Evolutionary conservation across 202 grass and related monocot genomes (phyloP), one percentile per base, ranked within the genome.

Genomic region (Dendrocalamus latiflorus): DNA sequence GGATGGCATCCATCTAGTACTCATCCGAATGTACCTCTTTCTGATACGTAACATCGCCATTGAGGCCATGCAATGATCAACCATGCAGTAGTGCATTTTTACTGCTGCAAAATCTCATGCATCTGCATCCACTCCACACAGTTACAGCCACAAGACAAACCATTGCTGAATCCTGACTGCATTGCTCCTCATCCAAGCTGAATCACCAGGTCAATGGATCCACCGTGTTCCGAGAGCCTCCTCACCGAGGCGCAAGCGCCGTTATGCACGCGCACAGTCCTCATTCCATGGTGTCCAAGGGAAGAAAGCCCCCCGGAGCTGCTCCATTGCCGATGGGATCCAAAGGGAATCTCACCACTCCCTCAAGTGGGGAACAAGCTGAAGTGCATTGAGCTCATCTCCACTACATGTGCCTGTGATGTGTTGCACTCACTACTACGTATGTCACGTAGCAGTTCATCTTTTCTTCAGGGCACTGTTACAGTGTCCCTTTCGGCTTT

Each of bases 351-450:
- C 78, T 71, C 82, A 56, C 34, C 79, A 79, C 68, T 18, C 65
- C 54, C 65, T 81, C 6, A 25, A 89, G 92, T 91, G 92, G 89
- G 87, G 82, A 84, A 74, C 87, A 92, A 60, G 59, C 58, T 81
- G 72, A 84, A 87, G 86, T 75, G 93, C 88, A 72, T 68, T 74
- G 78, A 68, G 56, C 79, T 84, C 76, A 78, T 75, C 75, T 18
- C 82, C 83, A 78, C 90, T 69, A 86, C 70, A 37, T 80, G 73
- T 39, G 24, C 9, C 9, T 77, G 8, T 57, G 70, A 72, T 86
- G 84, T 78, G 86, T 71, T 87, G 81, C 86, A 79, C 43, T 83
- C 39, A 74, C 38, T 56, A 83, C 80, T 72, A 76, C 70, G 82
- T 84, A 80, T 79, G 82, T 63, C 73, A 21, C 79, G 15, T 70